phyloP scores from a whole-genome alignment of 164 flowering plant genomes.

The Stephania yunnanensis region DNA sequence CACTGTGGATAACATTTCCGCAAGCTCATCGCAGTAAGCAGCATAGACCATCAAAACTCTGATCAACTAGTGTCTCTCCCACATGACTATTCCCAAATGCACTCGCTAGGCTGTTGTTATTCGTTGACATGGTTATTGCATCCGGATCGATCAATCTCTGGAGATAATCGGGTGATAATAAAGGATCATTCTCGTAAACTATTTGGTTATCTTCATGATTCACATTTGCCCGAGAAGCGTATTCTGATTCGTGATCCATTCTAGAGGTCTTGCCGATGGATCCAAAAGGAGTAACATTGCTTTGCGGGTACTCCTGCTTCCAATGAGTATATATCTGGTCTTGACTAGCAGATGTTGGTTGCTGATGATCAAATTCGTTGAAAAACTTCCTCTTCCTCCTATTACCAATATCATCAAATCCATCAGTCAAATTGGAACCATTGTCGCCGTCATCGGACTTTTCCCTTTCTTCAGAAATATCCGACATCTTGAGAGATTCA shows the following conservation, averaged over 20 bases:
- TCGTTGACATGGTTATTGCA: neutral
- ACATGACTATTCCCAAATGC: neutral
- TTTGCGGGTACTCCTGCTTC: conserved; percentile 20
- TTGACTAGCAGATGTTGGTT: neutral
- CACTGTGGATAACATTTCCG: neutral
- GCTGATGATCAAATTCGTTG: neutral
- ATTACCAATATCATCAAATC: neutral
- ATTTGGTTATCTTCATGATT: neutral
- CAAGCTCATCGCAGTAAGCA: neutral
- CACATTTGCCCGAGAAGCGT: conserved; percentile 5
- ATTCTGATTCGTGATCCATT: conserved; percentile 21
- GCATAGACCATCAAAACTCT: neutral
- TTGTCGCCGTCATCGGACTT: neutral
- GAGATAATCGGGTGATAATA: neutral
- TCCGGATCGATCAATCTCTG: neutral
- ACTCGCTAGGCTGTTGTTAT: neutral
- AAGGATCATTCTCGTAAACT: neutral
- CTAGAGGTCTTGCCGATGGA: conserved; percentile 22
- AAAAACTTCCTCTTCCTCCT: conserved; percentile 12
- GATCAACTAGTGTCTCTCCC: neutral
- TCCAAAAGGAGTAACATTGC: neutral
- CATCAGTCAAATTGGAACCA: neutral
- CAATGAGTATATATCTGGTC: conserved; percentile 17
- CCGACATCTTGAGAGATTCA: conserved; percentile 4
- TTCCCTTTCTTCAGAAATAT: neutral